A percentile compares a stretch with the other conserved stretches of the same genome.
Conservation (phyloP, 2,329 filamentous ascomycete genomes). For the Myriangium duriaei region DNA sequence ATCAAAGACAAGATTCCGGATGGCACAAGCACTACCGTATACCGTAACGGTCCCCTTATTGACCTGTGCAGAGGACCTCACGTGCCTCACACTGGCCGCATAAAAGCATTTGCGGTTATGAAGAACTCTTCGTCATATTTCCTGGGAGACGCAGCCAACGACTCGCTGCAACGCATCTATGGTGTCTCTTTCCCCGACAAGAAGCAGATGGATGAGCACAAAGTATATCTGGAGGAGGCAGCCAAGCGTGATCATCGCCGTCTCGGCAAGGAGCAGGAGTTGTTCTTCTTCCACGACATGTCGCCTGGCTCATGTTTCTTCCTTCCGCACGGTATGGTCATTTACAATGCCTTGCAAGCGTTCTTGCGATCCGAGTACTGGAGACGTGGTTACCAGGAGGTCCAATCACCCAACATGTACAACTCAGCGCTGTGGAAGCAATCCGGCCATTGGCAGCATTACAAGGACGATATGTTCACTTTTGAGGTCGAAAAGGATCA, state of each 20-base stretch:
- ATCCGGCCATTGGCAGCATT: slow-evolving; percentile 87
- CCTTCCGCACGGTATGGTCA: slow-evolving; percentile 80
- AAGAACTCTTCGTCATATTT: slow-evolving; percentile 83
- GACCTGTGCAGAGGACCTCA: slow-evolving; percentile 93
- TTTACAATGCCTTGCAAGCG: slow-evolving; percentile 77
- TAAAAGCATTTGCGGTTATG: slow-evolving; percentile 91
- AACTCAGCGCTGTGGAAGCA: slow-evolving; percentile 87
- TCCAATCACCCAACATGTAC: slow-evolving; percentile 94
- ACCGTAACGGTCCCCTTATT: slow-evolving; percentile 84
- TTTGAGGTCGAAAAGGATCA: slow-evolving; percentile 71
- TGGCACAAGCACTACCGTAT: slow-evolving; percentile 84
- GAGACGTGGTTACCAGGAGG: slow-evolving; percentile 86
- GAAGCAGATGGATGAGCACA: slow-evolving; percentile 83
- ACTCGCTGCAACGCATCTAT: slow-evolving; percentile 91
- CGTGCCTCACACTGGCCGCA: slow-evolving; percentile 81
- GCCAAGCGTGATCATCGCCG: slow-evolving; percentile 91
- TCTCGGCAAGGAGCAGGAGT: slow-evolving; percentile 88
- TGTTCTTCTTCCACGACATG: slow-evolving; percentile 91
- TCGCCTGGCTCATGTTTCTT: slow-evolving; percentile 93
- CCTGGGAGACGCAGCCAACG: slow-evolving; percentile 84
- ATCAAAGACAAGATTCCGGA: slow-evolving; percentile 87
- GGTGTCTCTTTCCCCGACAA: slow-evolving; percentile 96
- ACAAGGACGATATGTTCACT: slow-evolving; percentile 94
- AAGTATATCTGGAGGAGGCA: slow-evolving; percentile 94
- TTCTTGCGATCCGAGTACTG: slow-evolving; percentile 82